Evolutionary conservation across 108 stramenopile species (phyloP).

Genomic region (Seminavis robusta): DNA sequence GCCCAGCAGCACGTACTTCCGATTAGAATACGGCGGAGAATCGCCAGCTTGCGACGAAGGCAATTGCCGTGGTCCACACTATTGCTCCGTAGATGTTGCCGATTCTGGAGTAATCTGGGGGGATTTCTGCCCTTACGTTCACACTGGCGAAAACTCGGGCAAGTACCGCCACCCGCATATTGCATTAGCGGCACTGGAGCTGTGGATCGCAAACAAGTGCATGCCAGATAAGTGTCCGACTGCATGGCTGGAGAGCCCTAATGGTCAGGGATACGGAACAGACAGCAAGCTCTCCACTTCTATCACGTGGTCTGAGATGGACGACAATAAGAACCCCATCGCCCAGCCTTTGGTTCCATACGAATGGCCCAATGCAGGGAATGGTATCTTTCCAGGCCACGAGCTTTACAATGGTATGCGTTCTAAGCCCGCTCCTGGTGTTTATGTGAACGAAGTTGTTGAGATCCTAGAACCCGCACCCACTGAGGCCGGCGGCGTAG

Average conservation of each 20-base stretch:
- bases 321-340: background rate
- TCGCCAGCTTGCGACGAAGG: slow-evolving; percentile 5
- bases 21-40: slow-evolving; percentile 6
- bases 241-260: background rate
- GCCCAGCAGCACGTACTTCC: slow-evolving; percentile 14
- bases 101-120: slow-evolving; percentile 13
- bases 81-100: slow-evolving; percentile 13
- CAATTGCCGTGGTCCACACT: slow-evolving; percentile 16
- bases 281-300: no score
- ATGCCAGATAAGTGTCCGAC: slow-evolving; percentile 21
- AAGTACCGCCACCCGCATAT: slow-evolving; percentile 26
- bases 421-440: no score
- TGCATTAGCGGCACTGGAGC: slow-evolving; percentile 23
- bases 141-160: slow-evolving; percentile 21
- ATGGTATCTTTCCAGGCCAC: no score
- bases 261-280: no score
- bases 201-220: slow-evolving; percentile 27
- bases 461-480: no score
- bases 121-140: slow-evolving; percentile 18
- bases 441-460: no score
- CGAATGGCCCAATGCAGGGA: slow-evolving; percentile 13
- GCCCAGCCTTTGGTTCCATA: slow-evolving; percentile 14
- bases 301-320: slow-evolving; percentile 18
- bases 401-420: no score
- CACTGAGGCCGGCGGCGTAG: no score